Evolutionary conservation across 106 monocot species (phyloP).

Genomic region (Amphibolis antarctica): DNA sequence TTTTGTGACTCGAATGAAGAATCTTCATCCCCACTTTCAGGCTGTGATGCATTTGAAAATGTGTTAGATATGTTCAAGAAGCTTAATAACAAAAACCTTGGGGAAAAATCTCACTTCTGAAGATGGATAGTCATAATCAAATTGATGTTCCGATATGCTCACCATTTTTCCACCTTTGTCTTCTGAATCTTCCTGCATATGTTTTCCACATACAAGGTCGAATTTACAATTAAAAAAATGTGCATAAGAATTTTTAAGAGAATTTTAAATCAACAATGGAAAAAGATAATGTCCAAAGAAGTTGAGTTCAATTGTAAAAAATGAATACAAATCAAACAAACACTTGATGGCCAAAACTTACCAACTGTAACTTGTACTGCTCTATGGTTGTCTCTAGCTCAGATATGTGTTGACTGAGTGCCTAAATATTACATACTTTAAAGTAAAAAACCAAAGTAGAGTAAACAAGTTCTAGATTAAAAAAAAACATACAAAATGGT

Average conservation of each 20-base stretch:
- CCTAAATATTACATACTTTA: slow-evolving; percentile 10
- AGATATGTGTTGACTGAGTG: slow-evolving; percentile 19
- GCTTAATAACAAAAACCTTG: not conserved
- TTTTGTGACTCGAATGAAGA: slow-evolving; percentile 5
- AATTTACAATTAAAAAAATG: not conserved
- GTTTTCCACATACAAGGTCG: not conserved
- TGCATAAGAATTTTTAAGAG: not conserved
- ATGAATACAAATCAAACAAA: slow-evolving; percentile 1
- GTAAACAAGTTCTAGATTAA: not conserved
- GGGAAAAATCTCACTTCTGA: slow-evolving; percentile 8
- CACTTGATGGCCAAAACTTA: slow-evolving; percentile 3
- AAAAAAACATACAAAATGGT: not conserved
- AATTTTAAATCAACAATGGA: not conserved
- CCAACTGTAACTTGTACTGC: slow-evolving; percentile 14
- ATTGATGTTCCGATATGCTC: not conserved
- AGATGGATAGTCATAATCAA: not conserved
- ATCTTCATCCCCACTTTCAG: not conserved
- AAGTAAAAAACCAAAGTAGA: not conserved
- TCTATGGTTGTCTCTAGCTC: slow-evolving; percentile 27
- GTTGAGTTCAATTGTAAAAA: not conserved
- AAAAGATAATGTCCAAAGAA: not conserved
- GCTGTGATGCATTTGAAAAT: slow-evolving; percentile 2
- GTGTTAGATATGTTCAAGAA: not conserved
- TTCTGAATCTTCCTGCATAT: slow-evolving; percentile 8
- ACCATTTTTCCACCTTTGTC: slow-evolving; percentile 2